Evolutionary conservation across 805 yeast genomes (phyloP).

Genomic region (Monosporozyma siamensis): DNA sequence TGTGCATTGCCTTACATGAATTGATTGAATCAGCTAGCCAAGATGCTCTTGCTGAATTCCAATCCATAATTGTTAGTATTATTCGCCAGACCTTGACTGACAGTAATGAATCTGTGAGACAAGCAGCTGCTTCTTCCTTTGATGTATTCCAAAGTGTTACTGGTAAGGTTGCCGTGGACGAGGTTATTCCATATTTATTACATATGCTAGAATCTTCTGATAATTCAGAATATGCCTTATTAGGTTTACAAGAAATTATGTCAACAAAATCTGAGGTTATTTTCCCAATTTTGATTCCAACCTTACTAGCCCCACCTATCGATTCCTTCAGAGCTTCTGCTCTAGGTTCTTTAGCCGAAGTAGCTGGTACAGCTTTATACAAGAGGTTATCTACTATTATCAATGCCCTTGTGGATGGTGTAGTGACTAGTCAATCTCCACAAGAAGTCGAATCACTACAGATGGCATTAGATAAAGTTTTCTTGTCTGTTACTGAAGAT

Average conservation of each 20-base stretch:
- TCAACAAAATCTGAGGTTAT: slow-evolving; percentile 80
- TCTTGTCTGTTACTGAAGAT: slow-evolving; percentile 62
- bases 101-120: slow-evolving; percentile 62
- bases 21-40: slow-evolving; percentile 64
- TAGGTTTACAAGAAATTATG: slow-evolving; percentile 88
- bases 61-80: slow-evolving; percentile 60
- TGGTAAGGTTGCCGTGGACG: slow-evolving; percentile 82
- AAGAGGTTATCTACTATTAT: slow-evolving; percentile 65
- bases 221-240: slow-evolving; percentile 63
- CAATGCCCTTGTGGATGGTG: slow-evolving; percentile 58
- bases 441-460: slow-evolving; percentile 35
- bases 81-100: slow-evolving; percentile 76
- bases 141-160: slow-evolving; percentile 75
- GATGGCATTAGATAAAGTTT: slow-evolving; percentile 55
- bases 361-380: slow-evolving; percentile 77
- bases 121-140: slow-evolving; percentile 84
- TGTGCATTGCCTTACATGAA: slow-evolving; percentile 86
- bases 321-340: slow-evolving; percentile 81
- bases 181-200: slow-evolving; percentile 75
- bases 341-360: slow-evolving; percentile 76
- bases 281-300: slow-evolving; percentile 87
- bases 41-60: slow-evolving; percentile 54
- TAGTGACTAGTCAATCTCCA: slow-evolving; percentile 33
- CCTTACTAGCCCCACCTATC: slow-evolving; percentile 72
- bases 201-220: slow-evolving; percentile 51